Percentiles rank a stretch among this genome's conserved stretches.
phyloP scores from a whole-genome alignment of 163 green algal species.

The Scenedesmus sp. region DNA sequence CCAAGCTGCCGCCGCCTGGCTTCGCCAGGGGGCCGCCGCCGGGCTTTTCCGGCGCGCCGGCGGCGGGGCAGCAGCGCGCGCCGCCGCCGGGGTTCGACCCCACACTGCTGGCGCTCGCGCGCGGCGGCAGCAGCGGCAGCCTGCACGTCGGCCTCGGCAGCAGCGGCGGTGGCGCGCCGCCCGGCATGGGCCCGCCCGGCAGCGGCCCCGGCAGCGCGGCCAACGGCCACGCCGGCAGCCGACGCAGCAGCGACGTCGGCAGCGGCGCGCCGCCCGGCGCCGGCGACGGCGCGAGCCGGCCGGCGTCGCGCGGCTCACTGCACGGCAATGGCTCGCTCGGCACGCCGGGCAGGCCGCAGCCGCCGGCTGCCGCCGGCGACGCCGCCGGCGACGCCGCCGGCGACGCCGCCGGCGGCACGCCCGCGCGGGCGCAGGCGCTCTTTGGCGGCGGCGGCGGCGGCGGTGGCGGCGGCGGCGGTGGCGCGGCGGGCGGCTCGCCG shows the following conservation, averaged over 20 bases:
- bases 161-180: neutral
- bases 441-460: neutral
- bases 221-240: no score
- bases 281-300: no score
- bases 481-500: neutral
- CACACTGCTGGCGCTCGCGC: slow-evolving; percentile 31
- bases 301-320: no score
- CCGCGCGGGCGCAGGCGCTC: slow-evolving; percentile 29
- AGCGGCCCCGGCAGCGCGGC: no score
- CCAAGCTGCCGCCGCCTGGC: slow-evolving; percentile 28
- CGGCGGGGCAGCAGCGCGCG: neutral
- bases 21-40: slow-evolving; percentile 35
- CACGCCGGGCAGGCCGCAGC: no score
- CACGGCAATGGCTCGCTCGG: no score
- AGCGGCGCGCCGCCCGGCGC: neutral
- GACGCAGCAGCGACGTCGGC: slow-evolving; percentile 12
- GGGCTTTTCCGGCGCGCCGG: neutral
- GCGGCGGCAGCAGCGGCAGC: slow-evolving; percentile 28
- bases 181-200: neutral
- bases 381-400: neutral
- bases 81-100: slow-evolving; percentile 28
- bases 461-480: neutral
- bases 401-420: no score
- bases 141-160: neutral
- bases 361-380: neutral